Conservation (phyloP, 345 rosid species). For the Syzygium oleosum region DNA sequence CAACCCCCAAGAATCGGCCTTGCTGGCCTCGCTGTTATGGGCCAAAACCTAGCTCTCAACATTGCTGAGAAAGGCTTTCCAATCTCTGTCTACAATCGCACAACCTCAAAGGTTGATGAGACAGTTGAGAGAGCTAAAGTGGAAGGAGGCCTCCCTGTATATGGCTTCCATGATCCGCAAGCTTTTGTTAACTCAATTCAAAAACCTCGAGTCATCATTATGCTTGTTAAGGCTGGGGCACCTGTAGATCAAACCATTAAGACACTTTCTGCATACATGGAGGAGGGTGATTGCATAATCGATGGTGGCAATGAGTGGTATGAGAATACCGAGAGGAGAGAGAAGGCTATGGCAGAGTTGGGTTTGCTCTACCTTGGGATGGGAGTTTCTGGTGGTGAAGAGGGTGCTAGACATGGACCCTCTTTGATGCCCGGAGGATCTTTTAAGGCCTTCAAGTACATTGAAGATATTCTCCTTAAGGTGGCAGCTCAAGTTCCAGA, state of each 20-base stretch:
- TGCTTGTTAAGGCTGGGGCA: slow-evolving; percentile 95
- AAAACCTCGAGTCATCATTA: slow-evolving; percentile 86
- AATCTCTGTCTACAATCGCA: slow-evolving; percentile 88
- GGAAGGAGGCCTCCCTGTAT: slow-evolving; percentile 76
- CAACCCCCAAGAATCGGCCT: slow-evolving; percentile 71
- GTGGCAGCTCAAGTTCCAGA: slow-evolving; percentile 94
- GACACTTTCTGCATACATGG: slow-evolving; percentile 75
- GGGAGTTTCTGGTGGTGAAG: slow-evolving; percentile 99
- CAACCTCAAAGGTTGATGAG: slow-evolving; percentile 85
- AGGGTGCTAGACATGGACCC: slow-evolving; percentile 90
- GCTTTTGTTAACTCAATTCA: slow-evolving; percentile 74
- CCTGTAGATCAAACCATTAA: slow-evolving; percentile 91
- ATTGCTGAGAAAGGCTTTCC: slow-evolving; percentile 95
- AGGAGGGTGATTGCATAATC: slow-evolving; percentile 89
- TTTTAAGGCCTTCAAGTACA: slow-evolving; percentile 68
- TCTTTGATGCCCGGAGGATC: slow-evolving; percentile 98
- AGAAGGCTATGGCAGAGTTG: slow-evolving; percentile 50
- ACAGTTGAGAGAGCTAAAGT: slow-evolving; percentile 80
- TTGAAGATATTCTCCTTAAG: slow-evolving; percentile 85
- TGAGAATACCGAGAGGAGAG: slow-evolving; percentile 92
- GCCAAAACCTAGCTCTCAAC: slow-evolving; percentile 92
- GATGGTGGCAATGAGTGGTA: slow-evolving; percentile 99
- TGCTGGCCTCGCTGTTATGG: slow-evolving; percentile 98
- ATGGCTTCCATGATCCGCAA: slow-evolving; percentile 80
- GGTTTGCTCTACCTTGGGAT: slow-evolving; percentile 92